Percentiles rank a stretch among this genome's conserved stretches.
phyloP scores from a whole-genome alignment of 1,284 basidiomycete genomes.

The Leccinum pachyderme region DNA sequence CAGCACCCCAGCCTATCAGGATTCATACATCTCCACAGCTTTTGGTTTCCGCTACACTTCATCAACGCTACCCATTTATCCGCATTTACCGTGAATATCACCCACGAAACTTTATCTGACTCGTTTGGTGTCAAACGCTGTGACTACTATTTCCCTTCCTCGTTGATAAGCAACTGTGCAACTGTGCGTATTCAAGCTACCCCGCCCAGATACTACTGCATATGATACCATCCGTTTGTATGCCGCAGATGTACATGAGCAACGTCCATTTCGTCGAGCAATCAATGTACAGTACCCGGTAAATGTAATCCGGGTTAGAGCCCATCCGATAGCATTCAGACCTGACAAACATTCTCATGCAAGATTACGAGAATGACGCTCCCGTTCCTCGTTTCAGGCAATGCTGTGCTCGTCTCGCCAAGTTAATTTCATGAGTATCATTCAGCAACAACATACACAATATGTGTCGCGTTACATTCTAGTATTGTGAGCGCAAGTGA shows the following conservation, averaged over 20 bases:
- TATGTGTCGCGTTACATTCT: background rate
- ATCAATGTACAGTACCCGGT: background rate
- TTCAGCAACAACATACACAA: background rate
- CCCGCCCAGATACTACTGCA: background rate
- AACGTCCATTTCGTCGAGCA: background rate
- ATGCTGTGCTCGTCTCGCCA: constrained; percentile 1
- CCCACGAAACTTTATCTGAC: background rate
- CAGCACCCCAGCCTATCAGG: background rate
- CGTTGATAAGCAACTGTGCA: too few relatives aligned
- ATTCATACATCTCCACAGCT: constrained; percentile 19
- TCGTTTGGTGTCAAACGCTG: background rate
- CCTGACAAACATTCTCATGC: constrained; percentile 11
- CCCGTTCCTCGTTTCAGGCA: constrained; percentile 6
- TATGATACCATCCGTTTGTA: background rate
- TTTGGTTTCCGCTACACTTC: constrained; percentile 9
- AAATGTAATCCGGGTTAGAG: background rate
- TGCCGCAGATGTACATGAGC: background rate
- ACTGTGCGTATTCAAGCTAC: background rate
- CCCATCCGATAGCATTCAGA: constrained; percentile 18
- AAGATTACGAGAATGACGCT: constrained; percentile 8
- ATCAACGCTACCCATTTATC: background rate
- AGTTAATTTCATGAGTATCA: background rate
- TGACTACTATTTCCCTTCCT: background rate
- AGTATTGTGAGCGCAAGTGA: background rate
- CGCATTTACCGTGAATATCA: background rate